These are phyloP conservation scores for Phaeosphaeriaceae sp. DNA, from an alignment of 2,329 filamentous ascomycete genomes.

Conservation along the genomic window DNA sequence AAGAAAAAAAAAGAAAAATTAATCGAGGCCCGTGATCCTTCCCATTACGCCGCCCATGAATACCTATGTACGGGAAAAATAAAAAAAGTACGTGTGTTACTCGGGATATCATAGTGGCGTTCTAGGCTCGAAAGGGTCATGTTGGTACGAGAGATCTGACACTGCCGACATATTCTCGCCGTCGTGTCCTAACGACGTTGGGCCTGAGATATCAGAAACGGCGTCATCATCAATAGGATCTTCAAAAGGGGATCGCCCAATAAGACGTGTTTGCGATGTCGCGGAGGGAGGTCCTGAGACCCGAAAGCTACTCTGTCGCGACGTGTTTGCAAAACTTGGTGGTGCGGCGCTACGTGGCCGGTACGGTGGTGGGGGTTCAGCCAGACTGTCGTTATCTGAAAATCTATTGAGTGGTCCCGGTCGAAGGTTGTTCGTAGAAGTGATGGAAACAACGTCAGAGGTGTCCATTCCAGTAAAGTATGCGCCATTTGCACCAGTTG, in stretches of 20 bases:
- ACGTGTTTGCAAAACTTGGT: constrained; percentile 35
- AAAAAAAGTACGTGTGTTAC: background rate
- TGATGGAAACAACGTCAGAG: constrained; percentile 43
- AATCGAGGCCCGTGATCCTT: too few relatives aligned
- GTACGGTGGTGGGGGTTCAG: constrained; percentile 47
- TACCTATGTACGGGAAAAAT: constrained; percentile 22
- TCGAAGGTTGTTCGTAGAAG: constrained; percentile 24
- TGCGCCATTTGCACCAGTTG: constrained; percentile 35
- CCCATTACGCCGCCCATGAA: background rate
- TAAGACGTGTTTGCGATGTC: constrained; percentile 31
- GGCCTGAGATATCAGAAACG: constrained; percentile 36
- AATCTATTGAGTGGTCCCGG: constrained; percentile 36
- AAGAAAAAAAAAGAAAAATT: too few relatives aligned
- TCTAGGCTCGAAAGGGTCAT: constrained; percentile 31
- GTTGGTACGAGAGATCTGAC: constrained; percentile 42
- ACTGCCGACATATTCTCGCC: constrained; percentile 36
- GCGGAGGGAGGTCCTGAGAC: constrained; percentile 12
- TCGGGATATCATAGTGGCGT: constrained; percentile 7
- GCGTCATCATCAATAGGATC: constrained; percentile 38
- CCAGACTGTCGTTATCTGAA: constrained; percentile 34
- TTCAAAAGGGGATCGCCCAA: constrained; percentile 42
- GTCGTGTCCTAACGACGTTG: constrained; percentile 15
- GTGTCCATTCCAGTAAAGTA: constrained; percentile 50
- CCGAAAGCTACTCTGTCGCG: constrained; percentile 43
- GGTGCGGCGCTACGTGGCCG: constrained; percentile 41